Evolutionary conservation across 345 rosid genomes (phyloP).

Genomic region (Camelina laxa): DNA sequence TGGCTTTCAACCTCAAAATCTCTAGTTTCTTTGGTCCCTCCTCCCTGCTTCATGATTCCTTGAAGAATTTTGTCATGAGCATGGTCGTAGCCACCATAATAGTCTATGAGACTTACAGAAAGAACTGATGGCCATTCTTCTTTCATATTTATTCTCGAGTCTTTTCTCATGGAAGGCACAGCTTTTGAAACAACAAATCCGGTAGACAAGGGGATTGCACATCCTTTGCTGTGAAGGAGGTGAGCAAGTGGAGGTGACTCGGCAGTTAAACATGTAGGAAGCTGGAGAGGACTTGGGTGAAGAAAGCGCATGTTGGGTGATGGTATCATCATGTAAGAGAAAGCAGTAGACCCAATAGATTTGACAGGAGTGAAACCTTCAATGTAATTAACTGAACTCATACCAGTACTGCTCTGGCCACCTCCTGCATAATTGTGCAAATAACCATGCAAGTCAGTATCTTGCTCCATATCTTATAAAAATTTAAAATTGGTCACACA

Average conservation of each 20-base stretch:
- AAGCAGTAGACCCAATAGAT: slow-evolving; percentile 82
- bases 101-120: slow-evolving; percentile 85
- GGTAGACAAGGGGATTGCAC: slow-evolving; percentile 81
- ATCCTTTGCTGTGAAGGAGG: slow-evolving; percentile 97
- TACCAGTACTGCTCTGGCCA: slow-evolving; percentile 57
- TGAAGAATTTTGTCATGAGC: slow-evolving; percentile 59
- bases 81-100: slow-evolving; percentile 67
- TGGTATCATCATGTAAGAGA: slow-evolving; percentile 88
- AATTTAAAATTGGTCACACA: background rate
- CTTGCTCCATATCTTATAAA: slow-evolving; percentile 7
- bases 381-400: slow-evolving; percentile 59
- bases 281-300: slow-evolving; percentile 88
- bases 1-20: slow-evolving; percentile 80
- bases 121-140: slow-evolving; percentile 98
- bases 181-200: slow-evolving; percentile 95
- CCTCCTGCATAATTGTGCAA: slow-evolving; percentile 56
- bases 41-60: slow-evolving; percentile 65
- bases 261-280: slow-evolving; percentile 91
- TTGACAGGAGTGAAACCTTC: slow-evolving; percentile 96
- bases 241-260: slow-evolving; percentile 99
- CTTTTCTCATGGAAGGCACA: slow-evolving; percentile 86
- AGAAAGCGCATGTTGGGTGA: slow-evolving; percentile 97
- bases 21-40: slow-evolving; percentile 66
- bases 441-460: slow-evolving; percentile 22
- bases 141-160: slow-evolving; percentile 61